These are phyloP conservation scores for Wallacemonas sp. DNA, from an alignment of 208 protist species.

Conservation along the genomic window DNA sequence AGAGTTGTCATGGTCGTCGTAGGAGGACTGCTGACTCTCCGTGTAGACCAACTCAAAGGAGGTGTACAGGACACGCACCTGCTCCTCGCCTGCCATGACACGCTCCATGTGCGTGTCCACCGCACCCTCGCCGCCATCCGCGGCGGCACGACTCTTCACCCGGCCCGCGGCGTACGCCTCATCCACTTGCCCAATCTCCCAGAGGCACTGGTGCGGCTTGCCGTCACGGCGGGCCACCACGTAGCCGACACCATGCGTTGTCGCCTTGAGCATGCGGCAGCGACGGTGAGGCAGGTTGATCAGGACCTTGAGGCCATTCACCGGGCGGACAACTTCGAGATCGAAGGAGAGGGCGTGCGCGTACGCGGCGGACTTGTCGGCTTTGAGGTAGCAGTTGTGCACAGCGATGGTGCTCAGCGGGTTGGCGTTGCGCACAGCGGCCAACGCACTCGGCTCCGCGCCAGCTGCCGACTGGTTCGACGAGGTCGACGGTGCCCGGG, in stretches of 20 bases:
- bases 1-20: constrained; percentile 13
- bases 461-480: not conserved
- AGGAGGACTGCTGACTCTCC: constrained; percentile 18
- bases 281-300: constrained; percentile 58
- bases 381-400: constrained; percentile 31
- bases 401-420: constrained; percentile 22
- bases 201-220: constrained; percentile 52
- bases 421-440: constrained; percentile 8
- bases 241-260: constrained; percentile 47
- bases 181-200: constrained; percentile 54
- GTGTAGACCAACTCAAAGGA: constrained; percentile 33
- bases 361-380: constrained; percentile 30
- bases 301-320: constrained; percentile 39
- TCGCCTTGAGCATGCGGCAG: constrained; percentile 44
- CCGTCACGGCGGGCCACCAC: constrained; percentile 20
- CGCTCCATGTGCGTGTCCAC: not conserved
- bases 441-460: constrained; percentile 9
- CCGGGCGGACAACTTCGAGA: constrained; percentile 28
- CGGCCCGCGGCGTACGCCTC: constrained; percentile 20
- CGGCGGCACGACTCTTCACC: not conserved
- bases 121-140: not conserved
- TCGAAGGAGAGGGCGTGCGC: constrained; percentile 36
- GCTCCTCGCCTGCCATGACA: constrained; percentile 4
- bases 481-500: not conserved
- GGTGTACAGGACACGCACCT: constrained; percentile 20